Evolutionary conservation across 192 early-diverging fungal genomes (phyloP).

Genomic region (Diversispora eburnea): DNA sequence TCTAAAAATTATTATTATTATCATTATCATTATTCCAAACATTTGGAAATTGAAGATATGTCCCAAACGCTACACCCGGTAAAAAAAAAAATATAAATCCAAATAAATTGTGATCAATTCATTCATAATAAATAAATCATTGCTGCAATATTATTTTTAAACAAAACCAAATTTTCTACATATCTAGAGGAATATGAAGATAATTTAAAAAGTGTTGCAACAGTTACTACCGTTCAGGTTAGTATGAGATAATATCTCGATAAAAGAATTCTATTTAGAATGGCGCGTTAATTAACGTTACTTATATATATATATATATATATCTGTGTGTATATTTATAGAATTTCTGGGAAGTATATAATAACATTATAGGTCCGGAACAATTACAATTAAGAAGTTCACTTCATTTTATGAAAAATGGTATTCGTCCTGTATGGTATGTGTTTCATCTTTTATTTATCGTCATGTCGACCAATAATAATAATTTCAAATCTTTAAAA

Average conservation of each 20-base stretch:
- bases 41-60: slow-evolving; percentile 29
- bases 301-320: too few species aligned
- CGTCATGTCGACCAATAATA: neutral
- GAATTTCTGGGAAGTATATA: slow-evolving; percentile 49
- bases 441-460: neutral
- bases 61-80: slow-evolving; percentile 44
- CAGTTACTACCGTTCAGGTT: slow-evolving; percentile 51
- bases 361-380: slow-evolving; percentile 49
- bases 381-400: slow-evolving; percentile 36
- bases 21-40: too few species aligned
- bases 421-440: slow-evolving; percentile 45
- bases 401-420: slow-evolving; percentile 51
- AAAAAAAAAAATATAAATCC: neutral
- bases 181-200: slow-evolving; percentile 40
- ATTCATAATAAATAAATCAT: too few species aligned
- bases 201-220: slow-evolving; percentile 42
- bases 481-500: neutral
- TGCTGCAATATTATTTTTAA: neutral
- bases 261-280: neutral
- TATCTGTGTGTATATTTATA: slow-evolving; percentile 2
- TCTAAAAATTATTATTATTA: too few species aligned
- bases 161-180: neutral
- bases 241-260: neutral
- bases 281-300: neutral
- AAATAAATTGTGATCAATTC: neutral